Evolutionary conservation across 176 grass and related monocot genomes (phyloP).

Genomic region (Oryza australiensis): DNA sequence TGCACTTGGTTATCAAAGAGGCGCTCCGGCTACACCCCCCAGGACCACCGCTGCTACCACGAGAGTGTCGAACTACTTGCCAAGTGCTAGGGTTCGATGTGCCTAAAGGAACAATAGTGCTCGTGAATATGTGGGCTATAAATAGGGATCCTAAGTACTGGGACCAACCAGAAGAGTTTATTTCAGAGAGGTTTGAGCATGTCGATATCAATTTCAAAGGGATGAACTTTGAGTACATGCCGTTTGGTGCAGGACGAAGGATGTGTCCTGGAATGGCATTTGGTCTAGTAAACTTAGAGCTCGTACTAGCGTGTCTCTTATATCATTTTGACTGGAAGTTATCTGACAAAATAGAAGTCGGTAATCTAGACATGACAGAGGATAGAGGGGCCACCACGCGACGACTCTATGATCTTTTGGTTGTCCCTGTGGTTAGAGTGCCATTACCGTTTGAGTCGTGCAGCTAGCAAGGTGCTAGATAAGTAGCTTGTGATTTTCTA

Average conservation of each 20-base stretch:
- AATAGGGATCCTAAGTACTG: conserved; percentile 13
- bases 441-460: background rate
- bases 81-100: conserved; percentile 28
- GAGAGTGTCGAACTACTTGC: conserved; percentile 10
- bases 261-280: too few species aligned
- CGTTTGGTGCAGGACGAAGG: too few species aligned
- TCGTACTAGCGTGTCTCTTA: background rate
- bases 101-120: conserved; percentile 26
- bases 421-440: background rate
- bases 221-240: too few species aligned
- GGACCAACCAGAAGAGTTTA: conserved; percentile 7
- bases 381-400: background rate
- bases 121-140: conserved; percentile 47
- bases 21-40: background rate
- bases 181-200: conserved; percentile 23
- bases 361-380: background rate
- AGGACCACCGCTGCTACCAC: conserved; percentile 24
- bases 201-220: conserved; percentile 32
- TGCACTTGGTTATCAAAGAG: conserved; percentile 45
- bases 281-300: conserved; percentile 12
- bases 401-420: background rate
- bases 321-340: conserved; percentile 41
- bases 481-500: too few species aligned
- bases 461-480: too few species aligned
- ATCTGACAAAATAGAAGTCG: background rate